Evolutionary conservation across 1,139 yeast species (phyloP), one percentile per base, ranked within the genome.

Genomic region (Geotrichum siamense): DNA sequence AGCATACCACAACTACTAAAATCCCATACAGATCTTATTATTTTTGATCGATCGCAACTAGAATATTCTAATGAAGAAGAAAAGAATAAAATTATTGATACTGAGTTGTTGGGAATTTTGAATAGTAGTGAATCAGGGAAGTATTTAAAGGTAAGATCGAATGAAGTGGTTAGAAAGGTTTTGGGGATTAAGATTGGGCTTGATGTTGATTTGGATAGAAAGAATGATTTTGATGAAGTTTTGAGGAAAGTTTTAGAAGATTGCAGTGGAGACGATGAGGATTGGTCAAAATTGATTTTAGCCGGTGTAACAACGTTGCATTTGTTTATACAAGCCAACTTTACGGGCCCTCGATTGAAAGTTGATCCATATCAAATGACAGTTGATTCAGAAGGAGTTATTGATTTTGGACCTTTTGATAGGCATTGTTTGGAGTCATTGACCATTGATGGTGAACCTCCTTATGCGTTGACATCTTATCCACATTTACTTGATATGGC

Each of bases 261-360:
- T n/a, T n/a, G n/a, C n/a, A n/a, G n/a, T n/a, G n/a, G n/a, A n/a
- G 40, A 43, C 12, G 34, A 39, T 2, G 43, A 51, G 8, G 22
- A 33, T 15, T 27, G 17, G 32, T 42, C 48, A 22, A 33, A 39
- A 12, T 39, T 41, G 16, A 41, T 56, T 20, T 35, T 49, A n/a
- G 45, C 48, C 6, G 65, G 58, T 2, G 48, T 57, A 44, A 71
- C 82, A 1, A 65, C 78, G 3, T 65, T 86, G 30, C 87, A 86
- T 56, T 60, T 75, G 1, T 89, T 82, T 57, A 65, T 83, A 19
- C 95, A 86, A 58, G 64, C 75, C 43, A 89, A 89, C 59, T 84
- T 73, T 59, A 85, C 96, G 0, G 97, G 97, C 3, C 97, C 97
- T 1, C 71, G 72, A 21, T 58, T 78, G 0, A 69, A 70, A 0